Base-by-base conservation (phyloP, 1,284 basidiomycete species). In the Ustilago shanxiensis region DNA sequence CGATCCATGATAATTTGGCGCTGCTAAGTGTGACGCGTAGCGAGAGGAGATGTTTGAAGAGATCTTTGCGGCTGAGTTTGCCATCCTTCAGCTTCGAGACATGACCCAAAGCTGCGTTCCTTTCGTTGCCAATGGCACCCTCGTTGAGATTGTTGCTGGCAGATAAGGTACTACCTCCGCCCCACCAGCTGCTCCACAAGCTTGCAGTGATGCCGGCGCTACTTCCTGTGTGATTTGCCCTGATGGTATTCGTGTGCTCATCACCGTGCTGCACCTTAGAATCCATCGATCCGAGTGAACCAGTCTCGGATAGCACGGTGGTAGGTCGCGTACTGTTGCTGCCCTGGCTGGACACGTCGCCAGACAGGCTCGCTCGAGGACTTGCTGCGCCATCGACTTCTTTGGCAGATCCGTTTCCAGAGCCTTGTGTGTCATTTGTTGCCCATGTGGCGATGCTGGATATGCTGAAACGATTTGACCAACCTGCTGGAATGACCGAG, bases 1-100 rank as follows among this genome's bases (percentile, higher is more conserved):
- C 88, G 51, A 95, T 91, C 91, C 93, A 95, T 0, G 89, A 87
- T 18, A 95, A 77, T 66, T 91, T 92, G 0, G 92, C 93, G 0
- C 93, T 95, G 4, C 93, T 93, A 1, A 96, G 88, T 79, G 94
- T 92, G 0, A 95, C 92, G 2, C 94, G 90, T n/a, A 97, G 87
- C 1, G 92, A 91, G 47, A 95, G 92, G 1, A 96, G 88, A 78
- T 93, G 91, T 82, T 93, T 95, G 68, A 90, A 89, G 26, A 82
- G 72, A 13, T 81, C 77, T 51, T 78, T 81, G 18, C 79, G 72
- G 37, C 66, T 66, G 28, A 75, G 57, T 54, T 72, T 79, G 52
- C 55, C 60, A 6, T 71, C 68, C 33, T 61, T 62, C 37, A 82
- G 49, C 29, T 66, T 64, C 10, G 60, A 37, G 14, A 76, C 55